These are phyloP conservation scores for Tuber magnatum DNA, from an alignment of 495 filamentous ascomycete species.

Conservation along the genomic window DNA sequence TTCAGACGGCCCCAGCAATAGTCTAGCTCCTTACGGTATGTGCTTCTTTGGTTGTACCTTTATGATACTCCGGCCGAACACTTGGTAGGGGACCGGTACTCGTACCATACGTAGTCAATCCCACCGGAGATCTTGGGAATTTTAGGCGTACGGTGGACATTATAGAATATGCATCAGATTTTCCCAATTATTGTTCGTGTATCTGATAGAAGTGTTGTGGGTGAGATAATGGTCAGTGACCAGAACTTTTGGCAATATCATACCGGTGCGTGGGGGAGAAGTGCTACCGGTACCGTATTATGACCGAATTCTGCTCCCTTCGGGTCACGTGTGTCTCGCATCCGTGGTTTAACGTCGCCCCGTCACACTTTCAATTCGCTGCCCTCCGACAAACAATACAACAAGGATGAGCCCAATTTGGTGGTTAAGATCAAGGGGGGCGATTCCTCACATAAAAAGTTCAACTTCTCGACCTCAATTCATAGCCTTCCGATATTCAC, in stretches of 20 bases:
- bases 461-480: neutral
- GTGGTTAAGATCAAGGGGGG: conserved; percentile 9
- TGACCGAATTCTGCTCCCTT: neutral
- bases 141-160: neutral
- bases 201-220: neutral
- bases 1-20: too few relatives aligned
- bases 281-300: too few relatives aligned
- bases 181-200: neutral
- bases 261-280: neutral
- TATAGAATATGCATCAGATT: neutral
- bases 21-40: too few relatives aligned
- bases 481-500: neutral
- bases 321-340: conserved; percentile 13
- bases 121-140: neutral
- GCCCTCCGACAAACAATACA: conserved; percentile 8
- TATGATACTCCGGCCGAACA: too few relatives aligned
- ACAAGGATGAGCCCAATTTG: conserved; percentile 20
- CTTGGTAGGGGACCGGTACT: too few relatives aligned
- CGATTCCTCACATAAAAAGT: neutral
- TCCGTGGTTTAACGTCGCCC: conserved; percentile 13
- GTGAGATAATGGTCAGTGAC: neutral
- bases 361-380: conserved; percentile 7
- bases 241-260: neutral
- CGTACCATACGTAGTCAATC: neutral
- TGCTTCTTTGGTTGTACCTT: too few relatives aligned